phyloP scores from a whole-genome alignment of 2,329 filamentous ascomycete species.

The Pseudofabraea citricarpa region DNA sequence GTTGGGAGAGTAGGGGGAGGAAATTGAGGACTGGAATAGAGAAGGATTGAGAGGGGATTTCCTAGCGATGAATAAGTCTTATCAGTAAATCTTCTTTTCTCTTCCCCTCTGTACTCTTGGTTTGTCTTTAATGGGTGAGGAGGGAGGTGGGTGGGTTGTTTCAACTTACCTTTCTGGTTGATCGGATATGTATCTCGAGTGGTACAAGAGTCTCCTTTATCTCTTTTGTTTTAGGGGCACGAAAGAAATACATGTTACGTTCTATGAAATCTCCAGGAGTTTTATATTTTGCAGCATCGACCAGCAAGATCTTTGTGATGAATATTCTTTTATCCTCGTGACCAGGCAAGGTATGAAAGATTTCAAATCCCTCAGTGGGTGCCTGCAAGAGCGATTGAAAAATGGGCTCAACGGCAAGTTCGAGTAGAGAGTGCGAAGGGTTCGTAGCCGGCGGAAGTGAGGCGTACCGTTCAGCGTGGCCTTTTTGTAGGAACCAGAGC shows the following conservation, averaged over 20 bases:
- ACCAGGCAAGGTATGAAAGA: conserved; percentile 22
- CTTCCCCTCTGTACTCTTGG: no score
- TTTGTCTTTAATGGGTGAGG: no score
- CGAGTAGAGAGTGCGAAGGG: conserved; percentile 18
- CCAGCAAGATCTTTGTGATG: conserved; percentile 43
- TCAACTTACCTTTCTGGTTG: no score
- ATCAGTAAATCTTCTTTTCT: no score
- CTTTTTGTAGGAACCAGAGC: conserved; percentile 71
- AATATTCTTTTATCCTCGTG: conserved; percentile 36
- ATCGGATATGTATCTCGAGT: no score
- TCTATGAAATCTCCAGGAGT: conserved; percentile 49
- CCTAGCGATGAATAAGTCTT: no score
- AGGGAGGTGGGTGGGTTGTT: no score
- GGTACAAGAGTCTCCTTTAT: conserved; percentile 11
- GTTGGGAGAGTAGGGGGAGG: background rate
- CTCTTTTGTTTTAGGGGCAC: conserved; percentile 20
- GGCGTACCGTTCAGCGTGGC: conserved; percentile 41
- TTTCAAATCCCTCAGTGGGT: conserved; percentile 19
- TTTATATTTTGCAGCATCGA: conserved; percentile 53
- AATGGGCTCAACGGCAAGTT: conserved; percentile 23
- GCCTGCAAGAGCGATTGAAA: conserved; percentile 15
- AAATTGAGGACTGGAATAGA: no score
- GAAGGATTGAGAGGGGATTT: no score
- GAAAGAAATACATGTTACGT: conserved; percentile 55
- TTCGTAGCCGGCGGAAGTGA: conserved; percentile 7